phyloP scores from a whole-genome alignment of 345 rosid species.

The Corymbia maculata region DNA sequence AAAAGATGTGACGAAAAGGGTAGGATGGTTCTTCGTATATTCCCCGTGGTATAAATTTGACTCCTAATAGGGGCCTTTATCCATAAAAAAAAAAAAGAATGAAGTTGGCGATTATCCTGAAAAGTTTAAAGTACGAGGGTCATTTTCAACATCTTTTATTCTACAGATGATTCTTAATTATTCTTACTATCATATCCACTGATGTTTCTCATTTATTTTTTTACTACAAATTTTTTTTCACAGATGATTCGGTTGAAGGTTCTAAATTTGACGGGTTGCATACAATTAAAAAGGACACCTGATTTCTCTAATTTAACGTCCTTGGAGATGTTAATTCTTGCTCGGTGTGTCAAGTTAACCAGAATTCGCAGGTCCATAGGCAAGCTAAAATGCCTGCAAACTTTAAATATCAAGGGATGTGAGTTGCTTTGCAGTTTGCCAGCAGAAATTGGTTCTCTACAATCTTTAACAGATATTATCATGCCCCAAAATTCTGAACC shows the following conservation, averaged over 20 bases:
- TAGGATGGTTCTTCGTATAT: not conserved
- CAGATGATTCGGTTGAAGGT: not conserved
- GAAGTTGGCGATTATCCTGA: not conserved
- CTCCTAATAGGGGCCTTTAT: not conserved
- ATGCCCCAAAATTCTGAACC: not conserved
- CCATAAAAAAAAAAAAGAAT: no score
- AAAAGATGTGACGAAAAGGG: no score
- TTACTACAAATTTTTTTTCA: no score
- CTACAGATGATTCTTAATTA: no score
- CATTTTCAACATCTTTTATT: no score
- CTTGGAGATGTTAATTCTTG: not conserved
- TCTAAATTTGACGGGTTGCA: not conserved
- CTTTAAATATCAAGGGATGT: not conserved
- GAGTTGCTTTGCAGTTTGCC: fast-evolving
- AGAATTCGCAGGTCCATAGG: not conserved
- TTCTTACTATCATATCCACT: not conserved
- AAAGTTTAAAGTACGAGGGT: no score
- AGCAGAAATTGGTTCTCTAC: not conserved
- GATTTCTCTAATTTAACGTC: not conserved
- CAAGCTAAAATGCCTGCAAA: not conserved
- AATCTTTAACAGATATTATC: not conserved
- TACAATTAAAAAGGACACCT: not conserved
- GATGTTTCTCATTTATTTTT: not conserved
- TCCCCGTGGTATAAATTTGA: not conserved
- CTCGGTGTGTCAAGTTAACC: not conserved